These are phyloP conservation scores for Puccinia novopanici DNA, from an alignment of 1,284 basidiomycete species.

Conservation along the genomic window DNA sequence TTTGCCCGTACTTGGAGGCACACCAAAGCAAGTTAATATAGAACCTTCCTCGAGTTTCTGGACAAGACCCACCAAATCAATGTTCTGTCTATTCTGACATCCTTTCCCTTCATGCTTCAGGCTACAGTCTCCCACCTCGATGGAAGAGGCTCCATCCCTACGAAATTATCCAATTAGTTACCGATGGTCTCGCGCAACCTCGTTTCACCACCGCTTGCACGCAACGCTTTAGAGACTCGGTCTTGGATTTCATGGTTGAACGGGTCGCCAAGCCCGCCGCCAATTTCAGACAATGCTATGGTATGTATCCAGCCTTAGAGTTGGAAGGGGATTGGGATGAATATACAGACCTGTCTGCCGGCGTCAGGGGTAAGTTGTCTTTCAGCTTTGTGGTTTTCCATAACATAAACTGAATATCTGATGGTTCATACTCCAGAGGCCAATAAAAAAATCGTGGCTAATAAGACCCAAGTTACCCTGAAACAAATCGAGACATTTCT, in stretches of 20 bases:
- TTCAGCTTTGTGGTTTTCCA: not conserved
- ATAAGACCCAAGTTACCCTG: constrained; percentile 85
- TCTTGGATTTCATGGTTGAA: constrained; percentile 73
- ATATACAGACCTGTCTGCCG: constrained; percentile 74
- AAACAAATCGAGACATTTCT: constrained; percentile 78
- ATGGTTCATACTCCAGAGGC: constrained; percentile 10
- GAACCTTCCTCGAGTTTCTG: not conserved
- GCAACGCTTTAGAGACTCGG: constrained; percentile 73
- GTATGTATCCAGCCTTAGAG: constrained; percentile 81
- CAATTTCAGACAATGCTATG: constrained; percentile 70
- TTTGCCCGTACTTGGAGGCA: constrained; percentile 85
- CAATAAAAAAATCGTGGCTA: constrained; percentile 70
- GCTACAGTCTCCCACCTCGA: constrained; percentile 62
- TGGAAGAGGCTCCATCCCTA: constrained; percentile 73
- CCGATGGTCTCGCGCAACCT: constrained; percentile 67
- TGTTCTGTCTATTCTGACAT: not conserved
- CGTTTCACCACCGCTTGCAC: constrained; percentile 67
- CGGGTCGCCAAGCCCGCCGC: constrained; percentile 73
- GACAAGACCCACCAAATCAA: not conserved
- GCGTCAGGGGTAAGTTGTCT: constrained; percentile 67
- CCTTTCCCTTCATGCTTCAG: constrained; percentile 8
- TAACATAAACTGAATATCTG: not conserved
- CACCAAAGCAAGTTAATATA: constrained; percentile 68
- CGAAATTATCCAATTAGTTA: constrained; percentile 77
- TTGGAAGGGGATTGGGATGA: constrained; percentile 75